Evolutionary conservation across 2,329 filamentous ascomycete genomes (phyloP).

Genomic region (Fusarium sp.): DNA sequence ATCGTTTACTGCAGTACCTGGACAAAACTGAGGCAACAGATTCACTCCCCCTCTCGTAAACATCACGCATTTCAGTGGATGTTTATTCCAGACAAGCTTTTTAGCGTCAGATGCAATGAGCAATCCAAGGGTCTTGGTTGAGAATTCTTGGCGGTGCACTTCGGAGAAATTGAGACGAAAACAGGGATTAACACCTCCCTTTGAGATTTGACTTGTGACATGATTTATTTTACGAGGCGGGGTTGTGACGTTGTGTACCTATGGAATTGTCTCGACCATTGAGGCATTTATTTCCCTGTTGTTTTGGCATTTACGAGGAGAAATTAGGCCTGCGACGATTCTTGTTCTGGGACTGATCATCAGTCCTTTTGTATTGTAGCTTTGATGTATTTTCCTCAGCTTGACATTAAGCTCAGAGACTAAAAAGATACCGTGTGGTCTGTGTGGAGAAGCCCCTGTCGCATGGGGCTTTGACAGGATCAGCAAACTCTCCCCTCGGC

Average conservation of each 20-base stretch:
- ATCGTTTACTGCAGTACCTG: too few relatives aligned
- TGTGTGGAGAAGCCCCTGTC: conserved; percentile 20
- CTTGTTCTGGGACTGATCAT: conserved; percentile 25
- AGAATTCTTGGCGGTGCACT: not conserved
- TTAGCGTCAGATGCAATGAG: too few relatives aligned
- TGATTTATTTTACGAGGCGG: not conserved
- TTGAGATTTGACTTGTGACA: not conserved
- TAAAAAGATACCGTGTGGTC: conserved; percentile 18
- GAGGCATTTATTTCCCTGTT: conserved; percentile 25
- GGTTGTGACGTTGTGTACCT: too few relatives aligned
- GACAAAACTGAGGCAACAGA: too few relatives aligned
- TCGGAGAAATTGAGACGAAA: not conserved
- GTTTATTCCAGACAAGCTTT: conserved; percentile 33
- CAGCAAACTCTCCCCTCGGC: not conserved
- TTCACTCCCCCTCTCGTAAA: not conserved
- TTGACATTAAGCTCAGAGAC: conserved; percentile 13
- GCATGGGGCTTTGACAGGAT: not conserved
- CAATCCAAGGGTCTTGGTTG: not conserved
- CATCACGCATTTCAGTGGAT: not conserved
- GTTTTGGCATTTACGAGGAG: not conserved
- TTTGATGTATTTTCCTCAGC: conserved; percentile 11
- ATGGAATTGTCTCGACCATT: not conserved
- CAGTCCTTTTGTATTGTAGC: conserved; percentile 34
- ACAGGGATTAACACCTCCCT: not conserved
- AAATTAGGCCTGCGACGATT: conserved; percentile 5